These are phyloP conservation scores for Colletotrichum tropicale DNA, from an alignment of 2,329 filamentous ascomycete genomes.

Conservation along the genomic window DNA sequence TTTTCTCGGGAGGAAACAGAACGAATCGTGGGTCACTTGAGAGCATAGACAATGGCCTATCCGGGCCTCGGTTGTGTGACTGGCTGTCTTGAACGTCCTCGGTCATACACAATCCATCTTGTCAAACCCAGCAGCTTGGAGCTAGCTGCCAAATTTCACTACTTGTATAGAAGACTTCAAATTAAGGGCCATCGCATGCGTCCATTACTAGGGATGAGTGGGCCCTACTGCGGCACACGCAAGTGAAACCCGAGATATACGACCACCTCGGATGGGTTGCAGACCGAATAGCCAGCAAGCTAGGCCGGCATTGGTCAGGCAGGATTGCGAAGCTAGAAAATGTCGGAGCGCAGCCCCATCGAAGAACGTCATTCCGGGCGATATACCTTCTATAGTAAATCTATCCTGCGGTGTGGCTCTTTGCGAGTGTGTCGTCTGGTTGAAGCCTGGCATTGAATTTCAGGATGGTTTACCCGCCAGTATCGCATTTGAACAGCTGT, in stretches of 20 bases:
- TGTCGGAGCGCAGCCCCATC: neutral
- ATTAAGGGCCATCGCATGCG: neutral
- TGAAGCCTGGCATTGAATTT: neutral
- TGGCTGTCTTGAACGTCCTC: too few relatives aligned
- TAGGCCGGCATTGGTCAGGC: neutral
- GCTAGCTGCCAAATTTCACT: neutral
- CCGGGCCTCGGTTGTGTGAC: too few relatives aligned
- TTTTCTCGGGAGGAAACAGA: neutral
- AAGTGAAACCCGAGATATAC: neutral
- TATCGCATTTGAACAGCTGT: fast-evolving
- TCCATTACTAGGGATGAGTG: neutral
- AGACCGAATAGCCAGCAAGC: neutral
- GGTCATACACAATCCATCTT: too few relatives aligned
- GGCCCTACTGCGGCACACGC: fast-evolving
- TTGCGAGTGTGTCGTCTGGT: neutral
- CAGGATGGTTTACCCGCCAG: neutral
- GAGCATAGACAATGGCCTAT: neutral
- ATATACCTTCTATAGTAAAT: neutral
- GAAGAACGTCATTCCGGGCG: neutral
- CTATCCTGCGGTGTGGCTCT: neutral
- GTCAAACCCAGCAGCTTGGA: neutral
- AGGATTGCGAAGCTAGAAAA: neutral
- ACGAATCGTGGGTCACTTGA: neutral
- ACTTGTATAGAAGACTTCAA: neutral
- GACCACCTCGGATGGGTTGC: neutral